These are phyloP conservation scores for Geotrichum siamense DNA, from an alignment of 1,139 yeast genomes.

Conservation along the genomic window DNA sequence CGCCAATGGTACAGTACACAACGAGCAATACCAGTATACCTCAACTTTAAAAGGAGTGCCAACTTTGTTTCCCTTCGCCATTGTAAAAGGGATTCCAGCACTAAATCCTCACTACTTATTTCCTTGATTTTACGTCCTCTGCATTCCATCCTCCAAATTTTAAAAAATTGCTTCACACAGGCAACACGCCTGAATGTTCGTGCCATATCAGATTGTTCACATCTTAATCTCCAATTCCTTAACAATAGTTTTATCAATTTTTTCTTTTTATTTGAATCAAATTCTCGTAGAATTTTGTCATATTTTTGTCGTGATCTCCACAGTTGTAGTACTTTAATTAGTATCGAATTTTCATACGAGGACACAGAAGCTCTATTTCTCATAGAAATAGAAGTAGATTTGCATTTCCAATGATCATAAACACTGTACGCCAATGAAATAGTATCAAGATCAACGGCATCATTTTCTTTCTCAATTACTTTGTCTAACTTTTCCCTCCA, in stretches of 20 bases:
- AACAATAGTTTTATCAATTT: not conserved
- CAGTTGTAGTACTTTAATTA: not conserved
- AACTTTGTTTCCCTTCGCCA: conserved; percentile 10
- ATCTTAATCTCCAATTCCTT: conserved; percentile 5
- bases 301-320: conserved; percentile 11
- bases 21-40: conserved; percentile 9
- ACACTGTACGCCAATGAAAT: not conserved
- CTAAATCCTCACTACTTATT: conserved; percentile 4
- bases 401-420: conserved; percentile 2
- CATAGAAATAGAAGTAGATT: not conserved
- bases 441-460: conserved; percentile 1
- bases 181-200: conserved; percentile 10
- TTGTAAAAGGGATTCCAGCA: not conserved
- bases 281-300: not conserved
- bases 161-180: conserved; percentile 5
- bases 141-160: conserved; percentile 9
- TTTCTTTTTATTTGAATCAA: conserved; percentile 1
- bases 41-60: not conserved
- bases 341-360: not conserved
- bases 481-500: conserved; percentile 9
- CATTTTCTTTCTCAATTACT: not conserved
- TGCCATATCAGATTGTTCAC: conserved; percentile 7
- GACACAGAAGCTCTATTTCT: conserved; percentile 2
- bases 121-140: conserved; percentile 1
- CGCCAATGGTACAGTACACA: conserved; percentile 10